Base-by-base conservation (phyloP, 257 asterid genomes). In the Solanum tacnaense region DNA sequence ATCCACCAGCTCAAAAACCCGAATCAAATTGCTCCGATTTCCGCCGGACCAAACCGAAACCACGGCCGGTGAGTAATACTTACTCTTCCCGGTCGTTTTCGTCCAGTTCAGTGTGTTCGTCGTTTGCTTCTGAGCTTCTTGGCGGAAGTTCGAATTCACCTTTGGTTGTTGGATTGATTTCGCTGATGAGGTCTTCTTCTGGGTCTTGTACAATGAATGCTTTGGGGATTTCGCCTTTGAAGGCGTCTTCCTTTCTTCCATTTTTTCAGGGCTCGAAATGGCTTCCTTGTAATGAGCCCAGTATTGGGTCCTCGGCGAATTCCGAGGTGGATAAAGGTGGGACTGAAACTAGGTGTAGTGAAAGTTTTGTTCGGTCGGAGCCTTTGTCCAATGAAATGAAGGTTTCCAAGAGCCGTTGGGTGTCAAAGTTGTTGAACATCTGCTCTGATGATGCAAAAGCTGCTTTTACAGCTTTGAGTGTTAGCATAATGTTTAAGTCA, bases 381-480 rank as follows among this genome's bases (percentile, higher is more conserved):
- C 93, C 89, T 27, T 84, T 92, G 88, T 90, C 91, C 10, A 86
- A 20, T 88, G 84, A 88, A 88, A 62, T 91, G 70, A 90, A 87
- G 74, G 82, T 83, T 78, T 87, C 89, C 1, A 88, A 89, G 74
- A 87, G 34, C 85, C 89, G 94, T 62, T 96, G 98, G 99, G 39
- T 95, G 23, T 92, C 92, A 41, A 95, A 93, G 89, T 70, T 96
- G 91, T 88, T 91, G 93, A 92, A 92, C 38, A 68, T 90, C 20
- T 90, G 96, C 86, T 92, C 96, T 18, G 99, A 95, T 78, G 99
- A 97, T 89, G 98, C 99, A 32, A 96, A 96, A 89, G 98, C 99
- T 9, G 98, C 93, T 62, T 91, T 95, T 73, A 97, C 99, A 65
- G 99, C 99, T 72, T 90, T 96, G 88, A 94, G 98, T 20, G 94